These are phyloP conservation scores for Lyophyllum semitale DNA, from an alignment of 768 basidiomycete species.

Conservation along the genomic window DNA sequence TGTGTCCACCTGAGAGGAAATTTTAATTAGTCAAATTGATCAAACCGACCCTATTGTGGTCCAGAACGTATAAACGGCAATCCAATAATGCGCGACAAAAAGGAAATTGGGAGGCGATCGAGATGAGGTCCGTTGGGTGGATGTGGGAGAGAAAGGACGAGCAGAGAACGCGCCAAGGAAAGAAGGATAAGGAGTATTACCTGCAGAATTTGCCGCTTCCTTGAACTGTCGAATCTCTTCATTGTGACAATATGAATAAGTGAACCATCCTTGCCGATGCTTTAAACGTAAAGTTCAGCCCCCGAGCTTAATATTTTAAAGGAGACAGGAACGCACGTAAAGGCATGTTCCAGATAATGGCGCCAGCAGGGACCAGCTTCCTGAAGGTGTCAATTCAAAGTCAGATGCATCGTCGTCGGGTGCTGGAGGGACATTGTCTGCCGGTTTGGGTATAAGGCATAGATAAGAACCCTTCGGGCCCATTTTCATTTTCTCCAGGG, in stretches of 20 bases:
- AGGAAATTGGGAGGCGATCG: constrained; percentile 4
- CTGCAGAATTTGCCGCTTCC: constrained; percentile 71
- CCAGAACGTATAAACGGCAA: constrained; percentile 7
- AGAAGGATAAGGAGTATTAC: constrained; percentile 39
- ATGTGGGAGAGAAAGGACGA: constrained; percentile 5
- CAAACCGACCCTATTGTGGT: constrained; percentile 12
- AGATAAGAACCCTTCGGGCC: constrained; percentile 71
- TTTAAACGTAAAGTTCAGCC: constrained; percentile 40
- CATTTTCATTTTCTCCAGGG: constrained; percentile 76
- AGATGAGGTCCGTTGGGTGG: constrained; percentile 3
- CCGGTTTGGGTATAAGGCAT: constrained; percentile 74
- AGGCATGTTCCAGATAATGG: constrained; percentile 80
- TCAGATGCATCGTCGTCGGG: constrained; percentile 52
- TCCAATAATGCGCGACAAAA: constrained; percentile 2
- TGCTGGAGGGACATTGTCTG: constrained; percentile 42
- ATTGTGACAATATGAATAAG: constrained; percentile 96
- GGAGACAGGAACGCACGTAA: constrained; percentile 60
- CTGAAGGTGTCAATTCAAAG: constrained; percentile 64
- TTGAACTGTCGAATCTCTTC: constrained; percentile 95
- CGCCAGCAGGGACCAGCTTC: constrained; percentile 82
- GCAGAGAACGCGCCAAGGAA: constrained; percentile 8
- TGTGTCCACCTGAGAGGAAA: constrained; percentile 57
- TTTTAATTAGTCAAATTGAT: constrained; percentile 17
- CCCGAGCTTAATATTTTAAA: constrained; percentile 25
- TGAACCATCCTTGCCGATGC: constrained; percentile 94